Base-by-base conservation (phyloP, 1,139 yeast genomes). In the Kurtzmaniella natalensis region DNA sequence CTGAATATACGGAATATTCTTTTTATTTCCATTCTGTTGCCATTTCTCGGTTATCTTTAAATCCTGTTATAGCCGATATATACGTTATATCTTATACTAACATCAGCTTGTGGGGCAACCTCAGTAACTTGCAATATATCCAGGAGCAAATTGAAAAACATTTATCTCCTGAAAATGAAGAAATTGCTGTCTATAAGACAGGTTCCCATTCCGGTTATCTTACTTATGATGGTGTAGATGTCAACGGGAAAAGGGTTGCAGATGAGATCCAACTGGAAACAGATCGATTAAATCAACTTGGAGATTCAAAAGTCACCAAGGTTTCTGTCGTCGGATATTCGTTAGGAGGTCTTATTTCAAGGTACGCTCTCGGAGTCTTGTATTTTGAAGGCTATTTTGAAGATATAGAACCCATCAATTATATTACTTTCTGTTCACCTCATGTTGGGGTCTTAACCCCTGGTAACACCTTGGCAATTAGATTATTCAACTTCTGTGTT, bases 171-270 rank as follows among this genome's bases (percentile, higher is more conserved):
- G 35, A 42, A 38, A 37, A 53, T 7, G 67, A 65, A 32, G 49
- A 56, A 31, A 46, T 82, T 2, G 55, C 70, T 0, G 70, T 80
- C 8, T 75, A 80, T 48, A 67, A 76, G 30, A 72, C 92, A 0
- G 72, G 72, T 15, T 69, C 81, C 9, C 86, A 82, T 50, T 72
- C 78, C 14, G 76, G 76, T 5, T 83, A 78, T 52, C 71, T 75
- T 47, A 86, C 95, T 2, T 81, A 85, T 47, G 95, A 86, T 50
- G 95, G 95, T 2, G 78, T 86, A 22, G 95, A 85, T 46, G 78
- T 86, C 26, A 85, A 92, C 51, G 95, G 95, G 1, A 67, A 78
- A 37, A 63, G 95, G 25, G 82, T 84, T 4, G 78, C 84, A 1
- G 74, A 72, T 38, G 95, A 86, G 55, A 78, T 86, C 31, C 52